These are phyloP conservation scores for Cyberlindnera maclurae DNA, from an alignment of 805 yeast species.

Conservation along the genomic window DNA sequence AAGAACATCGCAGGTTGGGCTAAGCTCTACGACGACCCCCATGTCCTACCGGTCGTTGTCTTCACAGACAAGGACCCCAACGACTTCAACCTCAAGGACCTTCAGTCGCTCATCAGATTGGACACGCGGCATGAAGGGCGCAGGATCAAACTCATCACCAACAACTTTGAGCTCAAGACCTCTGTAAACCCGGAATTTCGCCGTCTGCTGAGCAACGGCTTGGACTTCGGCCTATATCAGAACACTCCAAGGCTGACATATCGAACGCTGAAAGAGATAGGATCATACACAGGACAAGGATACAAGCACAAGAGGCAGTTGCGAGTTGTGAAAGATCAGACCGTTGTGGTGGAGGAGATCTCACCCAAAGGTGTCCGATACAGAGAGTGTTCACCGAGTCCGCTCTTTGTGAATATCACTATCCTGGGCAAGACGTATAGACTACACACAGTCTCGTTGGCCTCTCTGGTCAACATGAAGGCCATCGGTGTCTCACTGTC, in stretches of 20 bases:
- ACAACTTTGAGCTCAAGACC: conserved; percentile 5
- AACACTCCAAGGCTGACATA: conserved; percentile 10
- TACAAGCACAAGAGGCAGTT: not conserved
- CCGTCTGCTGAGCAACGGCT: conserved; percentile 16
- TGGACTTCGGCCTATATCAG: conserved; percentile 13
- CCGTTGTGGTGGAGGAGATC: not conserved
- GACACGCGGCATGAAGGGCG: conserved; percentile 5
- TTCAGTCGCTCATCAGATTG: conserved; percentile 7
- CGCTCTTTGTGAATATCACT: conserved; percentile 6
- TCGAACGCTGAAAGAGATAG: conserved; percentile 1
- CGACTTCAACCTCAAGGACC: conserved; percentile 13
- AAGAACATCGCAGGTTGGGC: conserved; percentile 1
- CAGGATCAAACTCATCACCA: conserved; percentile 14
- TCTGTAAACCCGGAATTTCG: conserved; percentile 11
- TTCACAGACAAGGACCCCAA: conserved; percentile 14
- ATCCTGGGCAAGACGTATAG: conserved; percentile 4
- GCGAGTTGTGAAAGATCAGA: not conserved
- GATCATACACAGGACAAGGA: not conserved
- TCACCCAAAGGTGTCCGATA: not conserved
- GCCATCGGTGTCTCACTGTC: conserved; percentile 16
- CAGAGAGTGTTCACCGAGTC: not conserved
- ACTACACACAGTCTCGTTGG: conserved; percentile 11
- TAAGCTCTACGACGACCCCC: not conserved
- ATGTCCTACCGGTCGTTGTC: conserved; percentile 3
- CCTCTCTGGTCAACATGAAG: conserved; percentile 11